Evolutionary conservation across 2,329 filamentous ascomycete genomes (phyloP).

Genomic region (Penicillium sp.): DNA sequence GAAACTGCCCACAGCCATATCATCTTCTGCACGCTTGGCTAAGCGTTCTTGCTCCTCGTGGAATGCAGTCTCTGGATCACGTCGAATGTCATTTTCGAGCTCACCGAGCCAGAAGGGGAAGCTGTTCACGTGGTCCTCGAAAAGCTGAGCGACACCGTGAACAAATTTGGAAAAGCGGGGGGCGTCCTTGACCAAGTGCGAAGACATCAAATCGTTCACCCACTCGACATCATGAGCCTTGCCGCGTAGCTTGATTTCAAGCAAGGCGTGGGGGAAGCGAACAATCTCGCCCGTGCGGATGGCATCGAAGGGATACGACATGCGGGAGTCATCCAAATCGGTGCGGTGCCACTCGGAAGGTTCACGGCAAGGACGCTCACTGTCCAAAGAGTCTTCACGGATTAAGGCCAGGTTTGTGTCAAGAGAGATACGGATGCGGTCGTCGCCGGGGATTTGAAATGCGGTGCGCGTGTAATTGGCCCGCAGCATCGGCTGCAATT

Average conservation of each 20-base stretch:
- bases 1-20: slow-evolving; percentile 82
- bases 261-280: slow-evolving; percentile 80
- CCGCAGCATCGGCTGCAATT: slow-evolving; percentile 75
- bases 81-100: slow-evolving; percentile 86
- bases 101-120: slow-evolving; percentile 95
- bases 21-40: slow-evolving; percentile 75
- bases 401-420: slow-evolving; percentile 91
- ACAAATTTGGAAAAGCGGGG: slow-evolving; percentile 96
- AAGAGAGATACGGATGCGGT: slow-evolving; percentile 83
- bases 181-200: slow-evolving; percentile 82
- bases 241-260: slow-evolving; percentile 81
- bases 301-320: slow-evolving; percentile 80
- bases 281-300: slow-evolving; percentile 88
- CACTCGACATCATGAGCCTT: slow-evolving; percentile 65
- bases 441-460: slow-evolving; percentile 91
- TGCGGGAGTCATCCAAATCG: slow-evolving; percentile 76
- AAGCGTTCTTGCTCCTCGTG: slow-evolving; percentile 83
- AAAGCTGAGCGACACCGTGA: slow-evolving; percentile 83
- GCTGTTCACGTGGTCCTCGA: slow-evolving; percentile 93
- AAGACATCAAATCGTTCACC: slow-evolving; percentile 86
- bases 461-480: slow-evolving; percentile 93
- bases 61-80: slow-evolving; percentile 84
- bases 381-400: slow-evolving; percentile 66
- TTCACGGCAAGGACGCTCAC: slow-evolving; percentile 79
- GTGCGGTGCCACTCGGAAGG: slow-evolving; percentile 82